Percentiles rank a stretch among this genome's conserved stretches.
Evolutionary conservation across 2,329 filamentous ascomycete species (phyloP).

Genomic region (Pseudocercospora musae): DNA sequence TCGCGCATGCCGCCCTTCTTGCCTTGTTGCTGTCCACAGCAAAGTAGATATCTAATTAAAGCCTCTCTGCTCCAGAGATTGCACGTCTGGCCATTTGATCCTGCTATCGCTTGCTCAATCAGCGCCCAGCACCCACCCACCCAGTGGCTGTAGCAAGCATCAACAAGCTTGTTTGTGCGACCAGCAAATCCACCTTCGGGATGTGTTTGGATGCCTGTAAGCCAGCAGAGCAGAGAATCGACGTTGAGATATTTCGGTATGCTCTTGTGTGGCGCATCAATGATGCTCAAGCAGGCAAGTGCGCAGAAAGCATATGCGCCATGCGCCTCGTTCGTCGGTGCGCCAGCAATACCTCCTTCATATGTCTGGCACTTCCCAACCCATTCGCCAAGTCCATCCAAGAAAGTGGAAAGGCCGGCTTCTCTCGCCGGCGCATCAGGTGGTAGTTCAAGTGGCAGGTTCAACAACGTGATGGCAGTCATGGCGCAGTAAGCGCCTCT

Average conservation of each 20-base stretch:
- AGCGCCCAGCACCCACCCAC: slow-evolving; percentile 92
- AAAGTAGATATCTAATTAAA: slow-evolving; percentile 82
- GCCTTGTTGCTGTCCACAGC: slow-evolving; percentile 72
- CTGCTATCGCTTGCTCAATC: slow-evolving; percentile 72
- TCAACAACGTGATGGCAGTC: slow-evolving; percentile 76
- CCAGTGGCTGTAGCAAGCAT: slow-evolving; percentile 98
- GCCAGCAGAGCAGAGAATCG: slow-evolving; percentile 74
- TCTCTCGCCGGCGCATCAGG: slow-evolving; percentile 65
- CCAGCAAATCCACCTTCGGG: slow-evolving; percentile 92
- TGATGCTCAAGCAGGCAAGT: slow-evolving; percentile 79
- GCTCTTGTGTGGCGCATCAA: slow-evolving; percentile 72
- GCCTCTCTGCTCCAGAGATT: slow-evolving; percentile 76
- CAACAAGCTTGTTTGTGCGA: slow-evolving; percentile 94
- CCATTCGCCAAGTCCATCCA: slow-evolving; percentile 73
- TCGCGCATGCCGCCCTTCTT: slow-evolving; percentile 80
- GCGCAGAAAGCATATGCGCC: slow-evolving; percentile 96
- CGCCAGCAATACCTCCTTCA: slow-evolving; percentile 87
- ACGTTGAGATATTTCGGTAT: slow-evolving; percentile 77
- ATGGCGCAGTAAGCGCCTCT: slow-evolving; percentile 91
- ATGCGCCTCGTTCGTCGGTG: slow-evolving; percentile 86
- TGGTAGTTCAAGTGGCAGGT: slow-evolving; percentile 76
- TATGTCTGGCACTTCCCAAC: slow-evolving; percentile 86
- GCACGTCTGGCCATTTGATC: slow-evolving; percentile 38
- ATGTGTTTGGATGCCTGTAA: slow-evolving; percentile 81
- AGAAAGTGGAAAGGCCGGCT: slow-evolving; percentile 62